Evolutionary conservation across 2,329 filamentous ascomycete genomes (phyloP).

Genomic region (Thielaviopsis cerberus): DNA sequence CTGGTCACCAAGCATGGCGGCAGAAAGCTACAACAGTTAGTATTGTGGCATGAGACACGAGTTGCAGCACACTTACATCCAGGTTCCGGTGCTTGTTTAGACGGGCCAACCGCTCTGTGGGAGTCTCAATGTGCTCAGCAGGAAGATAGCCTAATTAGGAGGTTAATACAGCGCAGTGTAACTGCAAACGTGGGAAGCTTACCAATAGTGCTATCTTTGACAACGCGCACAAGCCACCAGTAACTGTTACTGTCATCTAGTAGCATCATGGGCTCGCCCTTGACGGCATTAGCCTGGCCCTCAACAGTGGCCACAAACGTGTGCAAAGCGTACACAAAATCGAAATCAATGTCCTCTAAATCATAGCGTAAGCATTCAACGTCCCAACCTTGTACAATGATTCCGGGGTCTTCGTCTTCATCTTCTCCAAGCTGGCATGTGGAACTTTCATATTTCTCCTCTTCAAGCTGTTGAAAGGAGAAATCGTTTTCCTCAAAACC

Average conservation of each 20-base stretch:
- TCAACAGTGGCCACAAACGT: constrained; percentile 97
- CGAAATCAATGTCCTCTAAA: constrained; percentile 98
- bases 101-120: constrained; percentile 79
- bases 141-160: constrained; percentile 61
- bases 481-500: constrained; percentile 32
- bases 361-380: constrained; percentile 68
- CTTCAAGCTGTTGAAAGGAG: constrained; percentile 22
- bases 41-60: background rate
- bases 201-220: constrained; percentile 92
- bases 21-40: constrained; percentile 29
- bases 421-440: too few species aligned
- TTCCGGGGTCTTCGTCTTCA: constrained; percentile 33
- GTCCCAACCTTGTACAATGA: constrained; percentile 55
- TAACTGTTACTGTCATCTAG: constrained; percentile 98
- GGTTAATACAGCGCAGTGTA: constrained; percentile 14
- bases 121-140: constrained; percentile 95
- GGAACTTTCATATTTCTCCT: too few species aligned
- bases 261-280: constrained; percentile 96
- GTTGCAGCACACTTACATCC: constrained; percentile 44
- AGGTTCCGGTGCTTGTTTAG: constrained; percentile 97
- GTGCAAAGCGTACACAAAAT: constrained; percentile 95
- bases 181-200: constrained; percentile 14
- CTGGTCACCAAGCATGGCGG: constrained; percentile 43
- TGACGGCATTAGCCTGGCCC: constrained; percentile 92
- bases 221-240: constrained; percentile 95